Base-by-base conservation (phyloP, 768 basidiomycete genomes). In the Gloeopeniophorella convolvens region DNA sequence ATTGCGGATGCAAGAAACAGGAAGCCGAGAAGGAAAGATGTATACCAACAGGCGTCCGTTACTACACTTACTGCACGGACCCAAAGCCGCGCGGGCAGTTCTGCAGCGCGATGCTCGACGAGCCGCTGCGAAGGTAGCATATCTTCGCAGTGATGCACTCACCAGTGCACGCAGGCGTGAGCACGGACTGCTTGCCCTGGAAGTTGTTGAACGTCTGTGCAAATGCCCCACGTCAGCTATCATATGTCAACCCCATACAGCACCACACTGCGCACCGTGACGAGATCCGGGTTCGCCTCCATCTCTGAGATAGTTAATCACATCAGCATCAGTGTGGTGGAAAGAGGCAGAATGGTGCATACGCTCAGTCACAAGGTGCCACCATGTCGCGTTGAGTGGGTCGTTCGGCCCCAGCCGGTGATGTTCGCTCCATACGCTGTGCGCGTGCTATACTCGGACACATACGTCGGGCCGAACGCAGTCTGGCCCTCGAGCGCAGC, bases 321-420 rank as follows among this genome's bases (percentile, higher is more conserved):
- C 16, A 18, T 55, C 26, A 49, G 43, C n/a, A 23, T n/a, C 15
- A 37, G 20, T n/a, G 30, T 3, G 43, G 32, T 28, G 11, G 15
- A 23, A 39, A 23, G 21, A 21, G 30, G 8, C 12, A 23, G 51
- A 28, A 16, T 42, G 2, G 12, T 4, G 67, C 73, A 55, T 48
- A 81, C 83, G 75, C 66, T 87, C 84, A 9, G 86, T 88, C 34
- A 89, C 83, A 39, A 65, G 75, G 58, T 88, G 86, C 86, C 86
- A 89, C 81, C 83, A 89, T 9, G 87, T 88, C 6, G 83, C 83
- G 53, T 89, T 89, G 54, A 89, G 65, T 0, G 86, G 86, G 60
- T 85, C 85, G 46, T 72, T 69, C 3, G 67, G 23, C 72, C 69
- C 86, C 86, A 89, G 28, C 74, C 70, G 1, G 72, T 64, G 43